Conservation (phyloP, 345 rosid species). For the Anastatica hierochuntica region DNA sequence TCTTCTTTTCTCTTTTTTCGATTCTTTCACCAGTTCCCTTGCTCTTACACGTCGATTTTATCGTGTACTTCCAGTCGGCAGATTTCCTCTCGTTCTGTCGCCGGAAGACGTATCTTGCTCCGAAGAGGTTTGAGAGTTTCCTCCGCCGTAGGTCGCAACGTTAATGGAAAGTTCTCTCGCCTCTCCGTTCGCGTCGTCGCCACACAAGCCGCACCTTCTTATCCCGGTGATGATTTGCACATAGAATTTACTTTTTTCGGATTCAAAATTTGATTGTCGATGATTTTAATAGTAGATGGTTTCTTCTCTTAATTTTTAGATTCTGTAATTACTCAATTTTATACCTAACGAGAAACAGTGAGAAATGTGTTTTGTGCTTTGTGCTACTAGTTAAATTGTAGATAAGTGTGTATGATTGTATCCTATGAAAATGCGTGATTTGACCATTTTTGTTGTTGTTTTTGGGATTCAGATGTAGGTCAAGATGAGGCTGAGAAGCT, state of each 20-base stretch:
- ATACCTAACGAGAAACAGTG: too few species aligned
- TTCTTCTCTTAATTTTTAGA: too few species aligned
- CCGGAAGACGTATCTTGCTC: constrained; percentile 11
- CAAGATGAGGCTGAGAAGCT: constrained; percentile 57
- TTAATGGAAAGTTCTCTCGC: constrained; percentile 35
- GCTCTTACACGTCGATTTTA: constrained; percentile 18
- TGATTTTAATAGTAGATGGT: too few species aligned
- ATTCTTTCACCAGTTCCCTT: constrained; percentile 17
- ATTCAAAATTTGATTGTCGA: too few species aligned
- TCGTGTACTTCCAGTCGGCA: constrained; percentile 23
- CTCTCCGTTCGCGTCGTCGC: constrained; percentile 47
- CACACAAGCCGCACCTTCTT: constrained; percentile 35
- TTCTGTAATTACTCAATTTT: too few species aligned
- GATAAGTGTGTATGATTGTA: background rate
- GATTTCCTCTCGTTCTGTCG: constrained; percentile 21
- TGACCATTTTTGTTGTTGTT: too few species aligned
- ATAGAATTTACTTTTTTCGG: background rate
- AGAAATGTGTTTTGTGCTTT: too few species aligned
- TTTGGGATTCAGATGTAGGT: constrained; percentile 35
- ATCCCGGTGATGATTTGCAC: background rate
- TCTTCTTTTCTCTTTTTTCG: constrained; percentile 34
- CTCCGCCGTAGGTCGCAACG: background rate
- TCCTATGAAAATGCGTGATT: background rate
- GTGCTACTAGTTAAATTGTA: too few species aligned
- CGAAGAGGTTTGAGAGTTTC: constrained; percentile 15